phyloP scores from a whole-genome alignment of 228 moss, liverwort and hornwort species.

The Sphagnum fallax region DNA sequence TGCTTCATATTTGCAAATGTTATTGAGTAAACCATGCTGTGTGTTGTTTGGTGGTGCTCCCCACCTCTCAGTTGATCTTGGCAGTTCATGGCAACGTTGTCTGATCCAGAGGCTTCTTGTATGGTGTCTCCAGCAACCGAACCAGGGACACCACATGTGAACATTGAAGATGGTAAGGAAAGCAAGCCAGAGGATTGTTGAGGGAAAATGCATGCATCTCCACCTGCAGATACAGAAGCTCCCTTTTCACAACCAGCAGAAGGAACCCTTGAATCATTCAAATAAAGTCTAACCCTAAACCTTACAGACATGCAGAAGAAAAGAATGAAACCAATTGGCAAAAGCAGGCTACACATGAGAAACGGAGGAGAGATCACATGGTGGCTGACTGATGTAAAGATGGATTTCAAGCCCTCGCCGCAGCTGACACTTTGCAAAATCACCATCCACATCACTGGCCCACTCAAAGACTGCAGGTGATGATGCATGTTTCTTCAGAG shows the following conservation, averaged over 20 bases:
- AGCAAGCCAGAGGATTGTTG: too few relatives aligned
- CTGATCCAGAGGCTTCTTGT: background rate
- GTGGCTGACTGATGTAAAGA: constrained; percentile 80
- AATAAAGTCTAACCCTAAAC: background rate
- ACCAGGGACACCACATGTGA: too few relatives aligned
- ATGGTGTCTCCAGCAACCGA: too few relatives aligned
- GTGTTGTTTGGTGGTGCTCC: background rate
- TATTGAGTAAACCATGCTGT: too few relatives aligned
- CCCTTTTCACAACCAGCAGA: background rate
- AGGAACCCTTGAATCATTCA: background rate
- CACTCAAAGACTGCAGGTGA: constrained; percentile 54
- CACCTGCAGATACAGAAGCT: constrained; percentile 37
- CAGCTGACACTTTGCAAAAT: constrained; percentile 39
- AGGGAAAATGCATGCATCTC: constrained; percentile 87
- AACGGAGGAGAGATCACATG: constrained; percentile 44
- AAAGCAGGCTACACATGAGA: too few relatives aligned
- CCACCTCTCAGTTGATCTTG: background rate
- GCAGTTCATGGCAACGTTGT: background rate
- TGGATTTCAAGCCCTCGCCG: constrained; percentile 58
- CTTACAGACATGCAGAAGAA: too few relatives aligned
- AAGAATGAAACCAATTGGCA: too few relatives aligned
- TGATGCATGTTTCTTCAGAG: background rate
- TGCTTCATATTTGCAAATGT: constrained; percentile 17
- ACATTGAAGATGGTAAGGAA: too few relatives aligned
- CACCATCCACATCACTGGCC: constrained; percentile 13